A percentile compares a stretch with the other conserved stretches of the same genome.
These are phyloP conservation scores for Nemophila menziesii DNA, from an alignment of 257 asterid species.

Conservation along the genomic window DNA sequence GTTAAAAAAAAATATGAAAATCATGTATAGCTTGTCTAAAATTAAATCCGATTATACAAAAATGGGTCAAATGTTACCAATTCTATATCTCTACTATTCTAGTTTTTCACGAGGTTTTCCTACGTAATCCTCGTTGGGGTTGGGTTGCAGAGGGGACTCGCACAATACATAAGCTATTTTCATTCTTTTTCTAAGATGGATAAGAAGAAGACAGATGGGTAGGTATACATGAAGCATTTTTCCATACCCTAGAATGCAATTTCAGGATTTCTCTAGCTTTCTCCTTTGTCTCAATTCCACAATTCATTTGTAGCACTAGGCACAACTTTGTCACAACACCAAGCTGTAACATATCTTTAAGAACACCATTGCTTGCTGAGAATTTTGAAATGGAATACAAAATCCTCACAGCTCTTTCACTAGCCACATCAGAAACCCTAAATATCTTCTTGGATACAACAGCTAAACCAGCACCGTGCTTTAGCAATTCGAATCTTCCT, in stretches of 20 bases:
- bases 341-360: slow-evolving; percentile 57
- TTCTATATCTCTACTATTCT: no score
- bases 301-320: slow-evolving; percentile 48
- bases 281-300: slow-evolving; percentile 50
- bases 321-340: slow-evolving; percentile 69
- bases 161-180: background rate
- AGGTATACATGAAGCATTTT: slow-evolving; percentile 47
- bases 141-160: no score
- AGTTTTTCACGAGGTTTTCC: no score
- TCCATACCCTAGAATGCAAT: slow-evolving; percentile 57
- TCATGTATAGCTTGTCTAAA: no score
- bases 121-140: no score
- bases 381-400: slow-evolving; percentile 42
- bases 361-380: slow-evolving; percentile 35
- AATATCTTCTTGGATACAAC: slow-evolving; percentile 68
- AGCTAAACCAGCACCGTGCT: slow-evolving; percentile 68
- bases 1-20: no score
- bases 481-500: slow-evolving; percentile 60
- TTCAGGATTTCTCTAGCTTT: slow-evolving; percentile 59
- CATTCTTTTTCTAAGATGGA: slow-evolving; percentile 20
- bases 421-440: slow-evolving; percentile 62
- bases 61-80: no score
- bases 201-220: slow-evolving; percentile 25
- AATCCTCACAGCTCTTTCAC: slow-evolving; percentile 56
- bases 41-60: no score